phyloP scores from a whole-genome alignment of 257 asterid genomes.

The Nicotiana paniculata region DNA sequence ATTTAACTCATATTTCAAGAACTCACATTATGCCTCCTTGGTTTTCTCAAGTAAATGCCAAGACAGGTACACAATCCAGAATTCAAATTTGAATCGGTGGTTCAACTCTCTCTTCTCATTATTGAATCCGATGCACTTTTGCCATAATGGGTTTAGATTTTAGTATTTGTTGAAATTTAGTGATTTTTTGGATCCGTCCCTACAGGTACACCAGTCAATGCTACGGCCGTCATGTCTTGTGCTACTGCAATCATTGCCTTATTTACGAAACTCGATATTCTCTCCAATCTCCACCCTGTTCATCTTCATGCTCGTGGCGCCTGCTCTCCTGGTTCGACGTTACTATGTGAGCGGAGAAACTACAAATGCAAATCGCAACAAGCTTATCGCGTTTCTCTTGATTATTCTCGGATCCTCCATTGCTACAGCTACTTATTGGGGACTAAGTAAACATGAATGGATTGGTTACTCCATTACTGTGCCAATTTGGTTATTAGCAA shows the following conservation, averaged over 20 bases:
- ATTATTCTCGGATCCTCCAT: background rate
- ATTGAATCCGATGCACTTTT: background rate
- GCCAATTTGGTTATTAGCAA: slow-evolving; percentile 7
- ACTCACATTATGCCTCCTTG: slow-evolving; percentile 6
- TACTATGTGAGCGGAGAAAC: background rate
- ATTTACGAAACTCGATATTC: slow-evolving; percentile 2
- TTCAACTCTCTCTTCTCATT: background rate
- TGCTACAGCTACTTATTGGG: background rate
- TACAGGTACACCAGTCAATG: background rate
- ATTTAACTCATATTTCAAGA: slow-evolving; percentile 1
- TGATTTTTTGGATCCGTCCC: background rate
- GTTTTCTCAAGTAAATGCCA: slow-evolving; percentile 7
- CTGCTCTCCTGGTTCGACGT: slow-evolving; percentile 7
- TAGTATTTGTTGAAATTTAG: background rate
- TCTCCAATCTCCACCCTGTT: slow-evolving; percentile 9
- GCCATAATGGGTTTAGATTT: no score
- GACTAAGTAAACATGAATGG: slow-evolving; percentile 4
- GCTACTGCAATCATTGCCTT: slow-evolving; percentile 7
- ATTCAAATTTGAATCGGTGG: background rate
- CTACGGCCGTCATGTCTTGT: background rate
- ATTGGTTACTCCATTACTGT: background rate
- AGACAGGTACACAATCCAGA: background rate
- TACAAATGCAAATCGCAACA: background rate
- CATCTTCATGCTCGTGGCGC: slow-evolving; percentile 2
- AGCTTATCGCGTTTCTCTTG: background rate